Evolutionary conservation across 2,329 filamentous ascomycete species (phyloP).

Genomic region (Exophiala sp.): DNA sequence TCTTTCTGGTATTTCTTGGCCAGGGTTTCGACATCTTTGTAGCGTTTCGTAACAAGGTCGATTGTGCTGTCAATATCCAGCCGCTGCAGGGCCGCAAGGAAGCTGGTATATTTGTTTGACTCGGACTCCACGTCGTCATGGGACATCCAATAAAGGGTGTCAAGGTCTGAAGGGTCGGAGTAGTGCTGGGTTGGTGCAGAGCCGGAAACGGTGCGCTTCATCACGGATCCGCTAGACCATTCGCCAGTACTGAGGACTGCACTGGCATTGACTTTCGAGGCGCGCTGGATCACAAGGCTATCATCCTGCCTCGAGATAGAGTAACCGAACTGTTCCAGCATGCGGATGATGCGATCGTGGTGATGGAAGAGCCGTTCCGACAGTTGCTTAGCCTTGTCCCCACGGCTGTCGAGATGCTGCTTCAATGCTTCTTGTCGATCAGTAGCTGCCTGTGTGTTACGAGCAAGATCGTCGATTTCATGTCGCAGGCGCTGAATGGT

Average conservation of each 20-base stretch:
- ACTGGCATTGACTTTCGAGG: constrained; percentile 51
- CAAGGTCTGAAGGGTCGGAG: constrained; percentile 60
- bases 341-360: constrained; percentile 72
- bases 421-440: constrained; percentile 36
- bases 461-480: constrained; percentile 63
- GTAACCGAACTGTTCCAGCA: constrained; percentile 83
- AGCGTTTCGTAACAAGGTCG: constrained; percentile 78
- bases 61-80: constrained; percentile 81
- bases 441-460: constrained; percentile 42
- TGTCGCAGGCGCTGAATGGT: constrained; percentile 69
- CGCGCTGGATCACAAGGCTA: constrained; percentile 68
- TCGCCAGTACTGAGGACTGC: constrained; percentile 38
- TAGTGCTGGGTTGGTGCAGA: constrained; percentile 50
- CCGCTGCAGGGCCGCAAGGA: constrained; percentile 64
- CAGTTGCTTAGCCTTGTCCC: constrained; percentile 69
- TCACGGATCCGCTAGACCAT: constrained; percentile 25
- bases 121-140: constrained; percentile 61
- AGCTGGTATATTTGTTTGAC: constrained; percentile 65
- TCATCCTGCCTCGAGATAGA: constrained; percentile 68
- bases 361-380: constrained; percentile 77
- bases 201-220: constrained; percentile 45
- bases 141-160: constrained; percentile 77
- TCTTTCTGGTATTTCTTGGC: constrained; percentile 92
- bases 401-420: constrained; percentile 62
- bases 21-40: constrained; percentile 89